Base-by-base conservation (phyloP, 2,329 filamentous ascomycete genomes). In the Alternaria ventricosa region DNA sequence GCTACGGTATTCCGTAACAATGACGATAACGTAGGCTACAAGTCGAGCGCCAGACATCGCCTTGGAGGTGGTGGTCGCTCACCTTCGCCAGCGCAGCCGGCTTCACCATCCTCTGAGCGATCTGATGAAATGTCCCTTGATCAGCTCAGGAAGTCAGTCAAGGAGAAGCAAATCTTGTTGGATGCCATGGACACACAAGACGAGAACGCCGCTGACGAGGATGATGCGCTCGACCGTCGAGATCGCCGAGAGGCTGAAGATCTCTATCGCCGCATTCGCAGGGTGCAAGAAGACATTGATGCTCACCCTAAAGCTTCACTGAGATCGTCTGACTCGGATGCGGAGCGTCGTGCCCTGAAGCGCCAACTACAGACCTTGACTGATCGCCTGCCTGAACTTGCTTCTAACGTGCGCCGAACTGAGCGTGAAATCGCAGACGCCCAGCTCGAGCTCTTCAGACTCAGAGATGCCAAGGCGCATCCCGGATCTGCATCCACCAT, bases 111-210 rank as follows among this genome's bases (percentile, higher is more conserved):
- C 73, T 91, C 80, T 72, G 87, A 86, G 41, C 81, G 80, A 30
- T 91, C 91, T 2, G 95, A 98, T 45, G 96, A 98, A 15, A 79
- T 97, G 70, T 90, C 89, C 5, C 80, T 97, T 27, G 95, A 98
- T 27, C 94, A 98, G 78, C 83, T 99, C 62, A 90, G 88, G 71
- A 99, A 99, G 84, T 93, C 92, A 78, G 93, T 99, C 63, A 90
- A 90, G 60, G 96, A 99, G 84, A 96, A 96, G 82, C 93, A 97
- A 80, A 90, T 99, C 45, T 85, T 99, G 67, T 85, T 99, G 13
- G 95, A 99, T 80, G 96, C 96, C 0, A 95, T 97, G 82, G 96
- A 99, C 77, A 97, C 97, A 79, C 91, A 92, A 67, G 96, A 98
- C 71, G 95, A 98, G 82, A 93, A 92, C 75, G 89, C 90, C 41